These are phyloP conservation scores for Aspergillus melleus DNA, from an alignment of 2,329 filamentous ascomycete species.

Conservation along the genomic window DNA sequence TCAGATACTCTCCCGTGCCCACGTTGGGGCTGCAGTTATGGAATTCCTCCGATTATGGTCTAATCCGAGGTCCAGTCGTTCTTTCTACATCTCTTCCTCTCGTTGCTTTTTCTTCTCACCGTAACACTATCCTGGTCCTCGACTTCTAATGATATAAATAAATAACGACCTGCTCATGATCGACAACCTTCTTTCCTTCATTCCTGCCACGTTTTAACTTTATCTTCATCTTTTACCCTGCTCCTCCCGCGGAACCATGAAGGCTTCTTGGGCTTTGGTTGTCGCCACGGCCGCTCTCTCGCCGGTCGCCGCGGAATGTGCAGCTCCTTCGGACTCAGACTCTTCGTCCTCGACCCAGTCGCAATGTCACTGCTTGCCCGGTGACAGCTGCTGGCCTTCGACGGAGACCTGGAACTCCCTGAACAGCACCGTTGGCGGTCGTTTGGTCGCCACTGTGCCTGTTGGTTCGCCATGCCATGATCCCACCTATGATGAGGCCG, in stretches of 20 bases:
- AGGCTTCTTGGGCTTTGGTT: slow-evolving; percentile 21
- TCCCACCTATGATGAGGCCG: slow-evolving; percentile 23
- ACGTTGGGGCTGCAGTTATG: no score
- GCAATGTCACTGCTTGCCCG: slow-evolving; percentile 31
- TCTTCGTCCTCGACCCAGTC: neutral
- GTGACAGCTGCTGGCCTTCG: slow-evolving; percentile 41
- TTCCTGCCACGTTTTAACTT: neutral
- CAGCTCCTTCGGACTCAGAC: neutral
- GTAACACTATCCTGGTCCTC: neutral
- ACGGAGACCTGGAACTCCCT: slow-evolving; percentile 32
- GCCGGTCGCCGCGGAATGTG: neutral
- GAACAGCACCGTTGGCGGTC: slow-evolving; percentile 40
- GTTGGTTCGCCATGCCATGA: slow-evolving; percentile 40
- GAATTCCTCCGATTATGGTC: neutral
- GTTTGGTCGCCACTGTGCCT: slow-evolving; percentile 40
- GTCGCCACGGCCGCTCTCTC: slow-evolving; percentile 5
- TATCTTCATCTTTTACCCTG: neutral
- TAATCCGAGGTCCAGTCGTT: neutral
- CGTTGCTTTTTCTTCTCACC: neutral
- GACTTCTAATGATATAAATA: neutral
- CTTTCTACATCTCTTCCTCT: neutral
- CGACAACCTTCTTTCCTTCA: neutral
- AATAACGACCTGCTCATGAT: neutral
- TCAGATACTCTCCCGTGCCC: neutral
- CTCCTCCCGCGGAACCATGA: slow-evolving; percentile 21